Base-by-base conservation (phyloP, 306 rosid genomes). In the Fragaria ananassa region DNA sequence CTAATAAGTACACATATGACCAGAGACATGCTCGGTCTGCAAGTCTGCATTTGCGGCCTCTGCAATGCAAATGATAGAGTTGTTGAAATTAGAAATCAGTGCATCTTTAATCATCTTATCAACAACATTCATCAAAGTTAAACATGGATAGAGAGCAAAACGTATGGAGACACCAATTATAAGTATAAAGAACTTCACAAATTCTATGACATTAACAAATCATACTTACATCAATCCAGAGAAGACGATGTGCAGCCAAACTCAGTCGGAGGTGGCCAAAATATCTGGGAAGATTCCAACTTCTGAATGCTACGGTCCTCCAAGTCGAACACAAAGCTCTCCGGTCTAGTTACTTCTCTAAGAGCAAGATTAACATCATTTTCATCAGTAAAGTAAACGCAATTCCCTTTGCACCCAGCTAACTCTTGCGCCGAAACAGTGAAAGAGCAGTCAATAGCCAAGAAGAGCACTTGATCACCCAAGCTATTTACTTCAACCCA, bases 401-500 rank as follows among this genome's bases (percentile, higher is more conserved):
- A 83, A 61, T 83, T 87, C 53, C 49, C 58, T 50, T 60, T 54
- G 23, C 68, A 76, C 44, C 81, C 91, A 1, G 57, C 76, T n/a
- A 85, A 65, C 0, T 79, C 80, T 37, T 25, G 0, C 5, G 81
- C 83, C 15, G 53, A 37, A 34, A 79, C 56, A 11, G 86, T 61
- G n/a, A 85, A 79, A 23, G 21, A 78, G 25, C 83, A 69, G 14
- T 88, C 91, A 14, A 29, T 41, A 15, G 67, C 68, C 87, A 88
- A 62, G 19, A 88, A 29, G 25, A 88, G 50, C 2, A 82, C 74
- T 19, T 27, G 60, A 54, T 70, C 82, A 6, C 71, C 86, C 83
- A 88, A 81, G 60, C 77, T 50, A 17, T 76, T 79, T 47, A 85
- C 62, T 54, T 81, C 82, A 10, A 49, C 84, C 89, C 87, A 87